Evolutionary conservation across 2,329 filamentous ascomycete species (phyloP), one percentile per base, ranked within the genome.

Genomic region (Graphilbum fragrans): DNA sequence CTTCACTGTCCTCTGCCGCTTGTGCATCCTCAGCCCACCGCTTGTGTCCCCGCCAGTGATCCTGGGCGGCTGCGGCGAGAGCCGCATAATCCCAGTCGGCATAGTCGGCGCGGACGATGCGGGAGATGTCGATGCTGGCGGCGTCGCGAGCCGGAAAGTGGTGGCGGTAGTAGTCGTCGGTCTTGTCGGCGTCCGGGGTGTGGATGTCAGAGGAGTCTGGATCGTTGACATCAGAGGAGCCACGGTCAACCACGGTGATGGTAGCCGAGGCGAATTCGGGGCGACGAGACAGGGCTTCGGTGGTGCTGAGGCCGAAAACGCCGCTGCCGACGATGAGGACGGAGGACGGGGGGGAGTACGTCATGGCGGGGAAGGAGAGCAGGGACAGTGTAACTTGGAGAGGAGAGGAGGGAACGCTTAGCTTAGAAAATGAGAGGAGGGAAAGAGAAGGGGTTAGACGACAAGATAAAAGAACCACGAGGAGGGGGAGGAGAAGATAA

Each of bases 101-200:
- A 55, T 96, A 96, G 67, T 96, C 90, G 39, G 74, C 63, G 43
- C 78, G 69, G 48, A 82, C 67, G 50, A 81, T 78, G 49, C 77
- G 72, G 14, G 75, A 80, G 4, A 67, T 68, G 60, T 82, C 77
- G 53, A 80, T 69, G 48, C 71, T 77, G 39, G 75, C 69, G 43
- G 69, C 67, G 52, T 82, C 75, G 35, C 66, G 61, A 7, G 74
- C 66, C 2, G 77, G 77, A 53, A 80, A 79, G 31, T 80, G 70
- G 21, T 46, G 48, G 2, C 45, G 37, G 22, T 50, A 38, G 16
- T 50, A 46, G n/a, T 38, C 43, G 11, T 36, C 41, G 19, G 32
- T 33, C 29, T 31, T 31, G 29, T 10, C 29, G 12, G 29, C 29
- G 8, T 10, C 29, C 8, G 29, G 29, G 5, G 29, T 31, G 12